Base-by-base conservation (phyloP, 306 rosid species). In the Sesbania bispinosa region DNA sequence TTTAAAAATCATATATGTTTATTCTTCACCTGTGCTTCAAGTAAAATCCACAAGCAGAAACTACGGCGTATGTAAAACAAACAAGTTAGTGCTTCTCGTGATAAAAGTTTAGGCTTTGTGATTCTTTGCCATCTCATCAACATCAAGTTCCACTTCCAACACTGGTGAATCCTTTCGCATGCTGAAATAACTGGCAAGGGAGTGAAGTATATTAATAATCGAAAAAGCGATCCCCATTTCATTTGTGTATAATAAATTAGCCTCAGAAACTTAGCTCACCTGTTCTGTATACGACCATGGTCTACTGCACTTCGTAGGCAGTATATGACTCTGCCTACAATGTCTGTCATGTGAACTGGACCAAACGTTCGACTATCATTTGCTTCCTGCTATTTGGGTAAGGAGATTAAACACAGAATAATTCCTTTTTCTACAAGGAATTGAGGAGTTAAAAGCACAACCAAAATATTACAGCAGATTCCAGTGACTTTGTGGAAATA, bases 251-350 rank as follows among this genome's bases (percentile, higher is more conserved):
- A 78, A 27, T 65, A 11, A 72, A 61, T 43, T 35, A 57, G 36
- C 33, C 46, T 62, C 19, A 79, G 67, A 48, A 67, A 59, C 63
- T 74, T 27, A 38, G 67, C 76, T 85, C 43, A 85, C 99, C 96
- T 89, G 77, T 95, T 95, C 81, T 89, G 87, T 73, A 95, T 86
- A 2, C 92, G 97, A 60, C 97, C 96, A 60, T 95, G 99, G 82
- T 95, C 99, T 75, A 92, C 97, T 4, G 96, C 97, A 21, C 87
- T 85, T 63, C 93, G 84, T 71, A 95, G 75, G 78, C 91, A 89
- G 82, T 95, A 95, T 65, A 95, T 81, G 82, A 84, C 99, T 82
- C 99, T 89, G 74, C 99, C 99, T 30, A 88, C 91, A 47, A 95
- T 86, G 81, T 88, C 80, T 4, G 89, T 83, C 91, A 88, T 88